Evolutionary conservation across 2,329 filamentous ascomycete species (phyloP), one percentile per base, ranked within the genome.

Genomic region (Corniculantispora saksenae): DNA sequence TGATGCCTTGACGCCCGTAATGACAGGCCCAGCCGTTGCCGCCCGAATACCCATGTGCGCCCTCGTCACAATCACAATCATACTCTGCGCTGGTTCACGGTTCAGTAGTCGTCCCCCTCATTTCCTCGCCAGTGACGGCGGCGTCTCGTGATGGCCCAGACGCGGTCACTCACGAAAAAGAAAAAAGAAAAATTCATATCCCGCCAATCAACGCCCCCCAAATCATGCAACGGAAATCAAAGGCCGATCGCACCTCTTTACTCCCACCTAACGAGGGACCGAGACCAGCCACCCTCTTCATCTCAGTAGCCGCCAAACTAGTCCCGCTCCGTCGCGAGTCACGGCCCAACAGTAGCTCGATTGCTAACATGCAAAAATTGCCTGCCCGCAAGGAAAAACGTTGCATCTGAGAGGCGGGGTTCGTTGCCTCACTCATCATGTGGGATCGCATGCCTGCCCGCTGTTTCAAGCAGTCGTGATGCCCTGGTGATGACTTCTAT

Each of bases 61-160:
- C 38, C 35, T 27, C 50, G 38, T 48, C 60, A 56, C 51, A 56
- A 23, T 63, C 61, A 63, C 61, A 56, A 47, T 55, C 60, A 63
- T 51, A 48, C 51, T n/a, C 19, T 60, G 23, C 23, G 25, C 32
- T 50, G 43, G 13, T 9, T 57, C 38, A 29, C n/a, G n/a, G n/a
- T n/a, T n/a, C n/a, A n/a, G n/a, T n/a, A n/a, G n/a, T n/a, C n/a
- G 17, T 63, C 27, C 23, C 21, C 21, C 40, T 56, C 51, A 48
- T 56, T 63, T 63, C 61, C 51, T 48, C 35, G 55, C 13, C 25
- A 15, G 40, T 35, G 4, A 29, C 23, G 2, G 9, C 35, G 43
- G 29, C 43, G 53, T 50, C 48, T 55, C 40, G 54, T 19, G 10
- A 50, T 25, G 17, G 19, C 17, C 45, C 50, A 53, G 50, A 29